phyloP scores from a whole-genome alignment of 164 flowering plant species.

The Nelumbo lutea region DNA sequence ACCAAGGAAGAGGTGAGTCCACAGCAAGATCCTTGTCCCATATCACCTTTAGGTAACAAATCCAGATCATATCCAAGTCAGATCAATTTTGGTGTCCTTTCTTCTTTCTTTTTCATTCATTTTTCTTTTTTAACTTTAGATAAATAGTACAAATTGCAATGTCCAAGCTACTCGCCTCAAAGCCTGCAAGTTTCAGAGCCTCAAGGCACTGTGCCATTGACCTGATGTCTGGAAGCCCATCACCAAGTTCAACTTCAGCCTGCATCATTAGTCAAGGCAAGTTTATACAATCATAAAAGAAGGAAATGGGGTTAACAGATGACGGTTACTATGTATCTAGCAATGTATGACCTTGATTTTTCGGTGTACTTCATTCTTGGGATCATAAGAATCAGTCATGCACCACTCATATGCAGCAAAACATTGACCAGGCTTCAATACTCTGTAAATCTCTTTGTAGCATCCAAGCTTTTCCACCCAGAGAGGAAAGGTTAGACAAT shows the following conservation, averaged over 20 bases:
- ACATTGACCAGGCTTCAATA: constrained; percentile 89
- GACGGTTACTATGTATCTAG: background rate
- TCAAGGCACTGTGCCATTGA: constrained; percentile 66
- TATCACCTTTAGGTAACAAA: constrained; percentile 40
- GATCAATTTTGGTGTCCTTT: too few relatives aligned
- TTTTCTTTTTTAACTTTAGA: background rate
- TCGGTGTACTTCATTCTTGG: constrained; percentile 70
- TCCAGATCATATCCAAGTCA: constrained; percentile 1
- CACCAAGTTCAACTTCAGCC: constrained; percentile 90
- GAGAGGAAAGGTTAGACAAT: background rate
- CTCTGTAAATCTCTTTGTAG: constrained; percentile 88
- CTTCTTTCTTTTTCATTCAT: too few relatives aligned
- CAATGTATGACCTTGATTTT: constrained; percentile 63
- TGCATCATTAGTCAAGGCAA: constrained; percentile 19
- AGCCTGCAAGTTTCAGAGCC: constrained; percentile 83
- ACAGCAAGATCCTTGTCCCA: constrained; percentile 90
- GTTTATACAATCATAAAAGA: background rate
- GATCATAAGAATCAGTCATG: constrained; percentile 87
- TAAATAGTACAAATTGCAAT: background rate
- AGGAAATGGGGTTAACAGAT: background rate
- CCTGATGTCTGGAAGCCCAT: constrained; percentile 92
- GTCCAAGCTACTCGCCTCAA: constrained; percentile 49
- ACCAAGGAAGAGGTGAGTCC: constrained; percentile 91
- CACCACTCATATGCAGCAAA: constrained; percentile 99
- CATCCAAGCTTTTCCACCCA: constrained; percentile 63